Percentiles rank a stretch among this genome's conserved stretches.
Evolutionary conservation across 306 rosid genomes (phyloP).

Genomic region (Quercus alba): DNA sequence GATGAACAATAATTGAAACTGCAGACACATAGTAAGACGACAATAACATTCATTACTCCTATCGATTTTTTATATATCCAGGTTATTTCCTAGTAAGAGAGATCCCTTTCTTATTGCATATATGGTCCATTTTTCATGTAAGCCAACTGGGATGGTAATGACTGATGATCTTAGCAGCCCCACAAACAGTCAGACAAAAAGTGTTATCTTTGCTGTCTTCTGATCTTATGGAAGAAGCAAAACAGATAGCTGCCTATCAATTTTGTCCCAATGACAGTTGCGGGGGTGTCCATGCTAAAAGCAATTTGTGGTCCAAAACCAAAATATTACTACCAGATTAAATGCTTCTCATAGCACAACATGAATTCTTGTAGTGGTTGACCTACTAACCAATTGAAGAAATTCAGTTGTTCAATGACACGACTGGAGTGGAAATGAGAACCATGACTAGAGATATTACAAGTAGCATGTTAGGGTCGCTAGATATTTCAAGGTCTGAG

Average conservation of each 20-base stretch:
- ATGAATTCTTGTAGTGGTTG: background rate
- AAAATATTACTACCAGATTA: background rate
- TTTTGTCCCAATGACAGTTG: background rate
- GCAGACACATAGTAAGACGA: too few species aligned
- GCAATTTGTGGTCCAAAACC: slow-evolving; percentile 24
- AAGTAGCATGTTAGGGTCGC: too few species aligned
- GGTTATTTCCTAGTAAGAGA: too few species aligned
- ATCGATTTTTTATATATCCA: too few species aligned
- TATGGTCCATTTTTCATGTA: background rate
- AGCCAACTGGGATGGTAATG: background rate
- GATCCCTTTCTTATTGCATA: background rate
- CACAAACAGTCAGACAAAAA: background rate
- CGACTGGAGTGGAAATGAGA: too few species aligned
- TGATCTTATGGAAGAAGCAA: background rate
- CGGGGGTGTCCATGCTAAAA: background rate
- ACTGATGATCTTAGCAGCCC: background rate
- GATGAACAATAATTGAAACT: too few species aligned
- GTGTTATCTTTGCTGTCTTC: background rate
- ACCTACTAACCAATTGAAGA: background rate
- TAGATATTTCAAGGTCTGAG: too few species aligned
- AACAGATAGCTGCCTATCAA: background rate
- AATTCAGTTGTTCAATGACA: background rate
- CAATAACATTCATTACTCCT: too few species aligned
- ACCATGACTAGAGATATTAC: too few species aligned
- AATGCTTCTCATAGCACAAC: background rate